Base-by-base conservation (phyloP, 108 stramenopile genomes). In the Pelagomonas calceolata region DNA sequence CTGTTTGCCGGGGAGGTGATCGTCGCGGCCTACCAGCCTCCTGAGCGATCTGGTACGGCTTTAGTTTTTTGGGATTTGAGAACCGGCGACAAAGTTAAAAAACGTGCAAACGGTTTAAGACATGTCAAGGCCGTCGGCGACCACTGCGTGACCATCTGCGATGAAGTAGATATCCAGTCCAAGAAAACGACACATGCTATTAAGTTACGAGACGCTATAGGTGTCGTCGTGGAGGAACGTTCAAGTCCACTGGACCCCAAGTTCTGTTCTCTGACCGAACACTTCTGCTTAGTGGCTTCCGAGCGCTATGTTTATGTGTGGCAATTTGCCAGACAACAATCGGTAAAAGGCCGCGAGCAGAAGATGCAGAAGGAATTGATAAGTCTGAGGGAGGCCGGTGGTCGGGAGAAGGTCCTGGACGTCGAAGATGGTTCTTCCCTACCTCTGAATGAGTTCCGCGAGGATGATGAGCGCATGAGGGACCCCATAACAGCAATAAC, bases 1-100 rank as follows among this genome's bases (percentile, higher is more conserved):
- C 74, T 35, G 63, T 76, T 82, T 21, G 37, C 36, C 39, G 74
- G 68, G 32, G 72, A 75, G 65, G 80, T 81, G 4, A 36, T 87
- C 33, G 82, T 74, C 32, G 84, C 82, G 70, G 72, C 81, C 10
- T 84, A 83, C 73, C 73, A 65, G 36, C 69, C 73, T 30, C 66
- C 78, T 4, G 82, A 81, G 76, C 67, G 77, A 21, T 5, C 51
- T 15, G 77, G 76, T 4, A 30, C 36, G 33, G n/a, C 64, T 65
- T 75, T 86, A n/a, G 68, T 78, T 32, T 86, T 86, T 68, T 85
- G 85, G 86, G 78, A 87, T 67, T 69, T 79, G 29, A 66, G 66
- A n/a, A 39, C 79, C 7, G 64, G 68, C 32, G 82, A 85, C 51
- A 45, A 68, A 14, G 46, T 71, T 60, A 36, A 33, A 16, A 78